Conservation (phyloP, 176 grass and related monocot genomes). For the maize (Zea mays) region Zm-B73-REFERENCE-NAM-5.0 NC_050096.1:20383501-20384000, state of each 20-base stretch:
- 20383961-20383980: neutral
- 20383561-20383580: conserved; percentile 59
- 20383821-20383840: neutral
- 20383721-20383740: neutral
- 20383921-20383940: neutral
- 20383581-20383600: conserved; percentile 84
- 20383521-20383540: conserved; percentile 90
- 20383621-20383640: conserved; percentile 63
- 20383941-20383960: neutral
- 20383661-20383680: conserved; percentile 78
- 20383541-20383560: conserved; percentile 50
- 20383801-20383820: conserved; percentile 20
- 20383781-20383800: conserved; percentile 6
- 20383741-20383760: neutral
- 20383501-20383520: conserved; percentile 91
- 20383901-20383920: neutral
- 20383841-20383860: neutral
- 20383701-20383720: neutral
- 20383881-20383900: neutral
- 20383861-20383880: neutral
- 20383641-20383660: conserved; percentile 96
- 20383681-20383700: neutral
- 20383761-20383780: conserved; percentile 1
- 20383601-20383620: conserved; percentile 91
- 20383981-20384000: conserved; percentile 5